Evolutionary conservation across 768 basidiomycete species (phyloP).

Genomic region (Hericium rajendrae): DNA sequence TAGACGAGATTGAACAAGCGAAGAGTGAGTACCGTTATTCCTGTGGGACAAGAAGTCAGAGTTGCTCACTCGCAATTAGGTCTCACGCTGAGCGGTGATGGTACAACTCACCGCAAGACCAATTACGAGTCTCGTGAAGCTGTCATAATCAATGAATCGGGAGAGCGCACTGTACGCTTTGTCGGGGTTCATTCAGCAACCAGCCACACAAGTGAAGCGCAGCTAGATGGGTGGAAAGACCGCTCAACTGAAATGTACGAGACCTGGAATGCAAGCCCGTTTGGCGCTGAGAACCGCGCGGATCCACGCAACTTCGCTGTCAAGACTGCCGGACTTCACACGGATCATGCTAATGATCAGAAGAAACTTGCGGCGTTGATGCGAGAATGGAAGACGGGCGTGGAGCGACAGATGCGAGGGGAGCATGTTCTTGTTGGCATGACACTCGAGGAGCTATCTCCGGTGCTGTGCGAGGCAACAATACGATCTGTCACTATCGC

Average conservation of each 20-base stretch:
- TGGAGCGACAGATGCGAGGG: background rate
- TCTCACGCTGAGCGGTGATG: background rate
- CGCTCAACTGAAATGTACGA: no score
- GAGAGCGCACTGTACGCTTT: background rate
- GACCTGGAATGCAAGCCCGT: background rate
- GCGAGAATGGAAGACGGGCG: background rate
- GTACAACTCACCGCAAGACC: background rate
- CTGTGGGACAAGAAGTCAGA: no score
- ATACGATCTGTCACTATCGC: no score
- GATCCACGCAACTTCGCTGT: background rate
- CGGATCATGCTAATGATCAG: constrained; percentile 8
- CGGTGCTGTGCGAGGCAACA: background rate
- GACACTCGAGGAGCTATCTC: background rate
- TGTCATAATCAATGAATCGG: background rate
- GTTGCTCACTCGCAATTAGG: background rate
- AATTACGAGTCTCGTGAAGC: background rate
- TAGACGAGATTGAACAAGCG: background rate
- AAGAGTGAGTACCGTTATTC: background rate
- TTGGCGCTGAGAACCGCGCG: background rate
- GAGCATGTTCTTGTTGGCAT: background rate
- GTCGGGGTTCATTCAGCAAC: background rate
- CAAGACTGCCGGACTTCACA: constrained; percentile 1
- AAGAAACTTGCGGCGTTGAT: constrained; percentile 2
- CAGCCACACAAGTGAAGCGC: background rate
- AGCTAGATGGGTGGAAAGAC: background rate